A percentile compares a stretch with the other conserved stretches of the same genome.
Conservation (phyloP, 176 grass and related monocot species). For the Oryza nivara region DNA sequence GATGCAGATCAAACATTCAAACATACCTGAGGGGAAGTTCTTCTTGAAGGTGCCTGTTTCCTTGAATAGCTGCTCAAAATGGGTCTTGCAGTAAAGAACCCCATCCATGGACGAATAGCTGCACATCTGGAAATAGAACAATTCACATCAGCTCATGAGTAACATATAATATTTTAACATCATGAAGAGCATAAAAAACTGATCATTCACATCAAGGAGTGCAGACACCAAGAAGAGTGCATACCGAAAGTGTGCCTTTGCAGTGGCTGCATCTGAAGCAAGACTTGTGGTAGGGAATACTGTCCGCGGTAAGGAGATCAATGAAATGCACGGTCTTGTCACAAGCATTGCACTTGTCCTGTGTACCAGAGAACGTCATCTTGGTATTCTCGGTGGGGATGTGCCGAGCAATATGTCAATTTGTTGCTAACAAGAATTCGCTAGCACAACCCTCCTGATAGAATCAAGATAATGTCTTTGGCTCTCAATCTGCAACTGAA, state of each 20-base stretch:
- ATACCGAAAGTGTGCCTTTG: conserved; percentile 73
- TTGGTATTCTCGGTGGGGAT: conserved; percentile 30
- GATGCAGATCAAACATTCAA: conserved; percentile 9
- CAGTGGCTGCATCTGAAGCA: conserved; percentile 92
- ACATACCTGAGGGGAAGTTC: conserved; percentile 62
- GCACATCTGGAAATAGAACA: conserved; percentile 55
- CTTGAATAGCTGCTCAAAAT: conserved; percentile 86
- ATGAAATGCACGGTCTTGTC: conserved; percentile 78
- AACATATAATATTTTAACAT: conserved; percentile 12
- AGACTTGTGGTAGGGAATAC: conserved; percentile 69
- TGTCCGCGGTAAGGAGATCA: conserved; percentile 61
- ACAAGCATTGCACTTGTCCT: conserved; percentile 79
- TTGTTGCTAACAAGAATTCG: conserved; percentile 24
- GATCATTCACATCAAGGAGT: background rate
- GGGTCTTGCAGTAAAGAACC: conserved; percentile 76
- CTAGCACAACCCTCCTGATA: conserved; percentile 27
- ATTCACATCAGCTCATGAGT: background rate
- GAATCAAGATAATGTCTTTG: conserved; percentile 9
- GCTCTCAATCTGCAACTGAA: conserved; percentile 38
- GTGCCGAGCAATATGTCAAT: conserved; percentile 24
- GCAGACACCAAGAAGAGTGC: conserved; percentile 13
- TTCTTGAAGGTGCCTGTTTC: conserved; percentile 65
- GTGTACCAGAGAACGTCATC: conserved; percentile 75
- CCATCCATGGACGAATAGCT: conserved; percentile 78
- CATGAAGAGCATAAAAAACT: conserved; percentile 17